Conservation (phyloP, 192 early-diverging fungal species). For the Backusella australiensis region DNA sequence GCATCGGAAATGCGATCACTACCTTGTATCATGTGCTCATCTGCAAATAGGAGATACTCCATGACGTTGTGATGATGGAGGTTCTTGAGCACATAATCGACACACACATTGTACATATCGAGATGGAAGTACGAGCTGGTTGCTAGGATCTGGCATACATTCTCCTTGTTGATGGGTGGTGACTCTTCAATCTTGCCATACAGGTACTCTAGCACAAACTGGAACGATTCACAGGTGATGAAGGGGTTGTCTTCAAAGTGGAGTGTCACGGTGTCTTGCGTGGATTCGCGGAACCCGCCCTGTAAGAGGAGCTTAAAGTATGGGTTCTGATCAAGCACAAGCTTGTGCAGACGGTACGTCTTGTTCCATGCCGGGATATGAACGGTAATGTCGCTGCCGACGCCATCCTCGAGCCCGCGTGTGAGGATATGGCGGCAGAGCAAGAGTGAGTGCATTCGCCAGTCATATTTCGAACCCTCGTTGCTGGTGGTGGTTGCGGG, state of each 20-base stretch:
- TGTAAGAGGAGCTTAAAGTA: conserved; percentile 48
- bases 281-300: conserved; percentile 47
- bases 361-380: conserved; percentile 41
- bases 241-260: conserved; percentile 48
- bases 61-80: conserved; percentile 35
- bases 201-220: conserved; percentile 46
- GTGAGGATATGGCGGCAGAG: conserved; percentile 44
- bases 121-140: conserved; percentile 49
- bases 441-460: conserved; percentile 21
- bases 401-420: conserved; percentile 45
- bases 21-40: conserved; percentile 37
- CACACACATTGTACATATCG: conserved; percentile 45
- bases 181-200: conserved; percentile 47
- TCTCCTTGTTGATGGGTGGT: conserved; percentile 28
- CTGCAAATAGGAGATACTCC: conserved; percentile 43
- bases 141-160: conserved; percentile 45
- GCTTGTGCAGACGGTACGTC: conserved; percentile 50
- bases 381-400: conserved; percentile 48
- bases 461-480: conserved; percentile 22
- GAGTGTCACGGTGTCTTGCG: conserved; percentile 29
- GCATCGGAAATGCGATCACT: conserved; percentile 45
- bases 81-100: conserved; percentile 26
- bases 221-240: conserved; percentile 52
- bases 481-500: not conserved
- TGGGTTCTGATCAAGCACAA: conserved; percentile 48